A percentile compares a stretch with the other conserved stretches of the same genome.
phyloP scores from a whole-genome alignment of 2,329 filamentous ascomycete species.

The Cladosporium sp. region DNA sequence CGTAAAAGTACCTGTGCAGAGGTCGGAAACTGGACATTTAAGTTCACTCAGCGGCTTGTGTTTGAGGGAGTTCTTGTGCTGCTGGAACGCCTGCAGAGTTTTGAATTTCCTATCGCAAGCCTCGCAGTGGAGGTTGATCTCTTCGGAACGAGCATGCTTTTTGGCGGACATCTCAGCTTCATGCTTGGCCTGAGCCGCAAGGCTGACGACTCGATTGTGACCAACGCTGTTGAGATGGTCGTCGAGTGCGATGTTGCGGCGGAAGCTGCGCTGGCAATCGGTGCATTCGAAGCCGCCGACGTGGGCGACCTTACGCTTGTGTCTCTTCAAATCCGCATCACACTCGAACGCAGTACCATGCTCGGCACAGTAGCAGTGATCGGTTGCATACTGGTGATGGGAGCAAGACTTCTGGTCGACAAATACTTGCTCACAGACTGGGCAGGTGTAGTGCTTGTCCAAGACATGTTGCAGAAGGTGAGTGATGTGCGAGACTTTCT shows the following conservation, averaged over 20 bases:
- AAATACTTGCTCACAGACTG: slow-evolving; percentile 14
- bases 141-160: slow-evolving; percentile 7
- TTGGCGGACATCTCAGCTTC: slow-evolving; percentile 1
- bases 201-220: slow-evolving; percentile 1
- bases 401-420: neutral
- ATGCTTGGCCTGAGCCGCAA: neutral
- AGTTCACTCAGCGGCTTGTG: slow-evolving; percentile 17
- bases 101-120: slow-evolving; percentile 12
- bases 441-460: slow-evolving; percentile 9
- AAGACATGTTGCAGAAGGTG: neutral
- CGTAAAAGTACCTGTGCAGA: slow-evolving; percentile 13
- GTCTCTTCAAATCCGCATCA: neutral
- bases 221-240: slow-evolving; percentile 13
- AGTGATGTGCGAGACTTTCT: neutral
- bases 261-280: slow-evolving; percentile 14
- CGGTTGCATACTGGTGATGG: slow-evolving; percentile 8
- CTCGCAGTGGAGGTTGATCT: slow-evolving; percentile 15
- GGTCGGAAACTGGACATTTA: slow-evolving; percentile 13
- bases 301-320: slow-evolving; percentile 10
- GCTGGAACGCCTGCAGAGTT: slow-evolving; percentile 2
- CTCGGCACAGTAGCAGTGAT: slow-evolving; percentile 16
- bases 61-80: slow-evolving; percentile 16
- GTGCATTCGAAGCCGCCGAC: slow-evolving; percentile 2
- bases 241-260: slow-evolving; percentile 12
- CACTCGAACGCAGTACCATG: slow-evolving; percentile 11